Conservation (phyloP, 169 alveolate genomes). For the Babesia gibsoni region DNA sequence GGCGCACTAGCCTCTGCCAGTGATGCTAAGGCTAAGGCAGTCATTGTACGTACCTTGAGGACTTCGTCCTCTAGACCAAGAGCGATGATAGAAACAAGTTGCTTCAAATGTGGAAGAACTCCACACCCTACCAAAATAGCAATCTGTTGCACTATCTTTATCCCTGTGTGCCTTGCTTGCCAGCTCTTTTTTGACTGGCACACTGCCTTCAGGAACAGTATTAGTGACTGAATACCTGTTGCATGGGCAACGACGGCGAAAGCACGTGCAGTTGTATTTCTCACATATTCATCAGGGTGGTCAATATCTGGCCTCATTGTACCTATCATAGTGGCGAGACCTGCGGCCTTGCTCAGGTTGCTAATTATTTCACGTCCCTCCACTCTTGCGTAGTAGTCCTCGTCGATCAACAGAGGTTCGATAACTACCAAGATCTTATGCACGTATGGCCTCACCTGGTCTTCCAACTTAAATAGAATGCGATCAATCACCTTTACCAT, state of each 20-base stretch:
- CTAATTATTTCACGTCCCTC: constrained; percentile 98
- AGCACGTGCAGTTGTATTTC: constrained; percentile 98
- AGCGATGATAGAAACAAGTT: constrained; percentile 94
- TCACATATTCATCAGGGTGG: constrained; percentile 98
- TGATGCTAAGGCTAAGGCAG: constrained; percentile 99
- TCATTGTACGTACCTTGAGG: constrained; percentile 93
- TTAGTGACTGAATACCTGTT: constrained; percentile 95
- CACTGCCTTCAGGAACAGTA: constrained; percentile 97
- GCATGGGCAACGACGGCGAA: constrained; percentile 99
- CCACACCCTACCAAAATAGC: constrained; percentile 98
- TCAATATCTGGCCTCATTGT: constrained; percentile 99
- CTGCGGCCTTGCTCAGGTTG: constrained; percentile 95
- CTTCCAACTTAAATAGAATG: constrained; percentile 93
- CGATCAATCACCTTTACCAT: constrained; percentile 98
- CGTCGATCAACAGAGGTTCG: constrained; percentile 98
- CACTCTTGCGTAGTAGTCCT: constrained; percentile 98
- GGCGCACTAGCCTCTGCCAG: constrained; percentile 99
- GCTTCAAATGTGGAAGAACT: constrained; percentile 96
- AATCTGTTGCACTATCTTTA: constrained; percentile 96
- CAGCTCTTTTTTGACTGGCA: constrained; percentile 95
- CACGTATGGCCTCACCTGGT: constrained; percentile 96
- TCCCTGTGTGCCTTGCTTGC: constrained; percentile 99
- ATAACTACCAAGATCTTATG: constrained; percentile 98
- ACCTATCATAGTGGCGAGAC: constrained; percentile 99
- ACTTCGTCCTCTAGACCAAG: constrained; percentile 96